Conservation (phyloP, 106 monocot genomes). For the Dendrobium nobile region DNA sequence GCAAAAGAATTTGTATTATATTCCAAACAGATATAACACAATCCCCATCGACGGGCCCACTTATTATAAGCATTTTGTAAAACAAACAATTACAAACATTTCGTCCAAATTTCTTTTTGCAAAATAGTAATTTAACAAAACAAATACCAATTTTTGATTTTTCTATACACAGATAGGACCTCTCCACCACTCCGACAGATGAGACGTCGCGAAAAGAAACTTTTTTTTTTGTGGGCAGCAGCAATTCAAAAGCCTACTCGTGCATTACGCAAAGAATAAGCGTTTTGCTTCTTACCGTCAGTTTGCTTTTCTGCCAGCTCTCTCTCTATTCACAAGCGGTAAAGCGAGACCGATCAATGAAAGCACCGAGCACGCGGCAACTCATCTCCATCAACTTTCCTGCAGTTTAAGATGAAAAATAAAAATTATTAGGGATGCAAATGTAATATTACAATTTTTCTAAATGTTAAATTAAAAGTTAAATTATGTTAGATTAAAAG, state of each 20-base stretch:
- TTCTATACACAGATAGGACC: not conserved
- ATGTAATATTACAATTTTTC: too few relatives aligned
- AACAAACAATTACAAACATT: not conserved
- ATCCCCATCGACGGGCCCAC: not conserved
- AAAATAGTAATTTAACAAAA: not conserved
- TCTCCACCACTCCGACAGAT: too few relatives aligned
- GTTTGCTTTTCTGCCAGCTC: not conserved
- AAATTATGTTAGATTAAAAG: too few relatives aligned
- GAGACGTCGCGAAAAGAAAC: not conserved
- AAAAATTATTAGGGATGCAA: too few relatives aligned
- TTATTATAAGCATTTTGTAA: not conserved
- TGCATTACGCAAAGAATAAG: not conserved
- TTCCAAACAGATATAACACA: too few relatives aligned
- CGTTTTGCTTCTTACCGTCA: not conserved
- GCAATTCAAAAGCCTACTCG: not conserved
- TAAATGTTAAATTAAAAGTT: too few relatives aligned
- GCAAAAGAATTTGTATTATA: too few relatives aligned
- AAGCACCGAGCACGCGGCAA: too few relatives aligned
- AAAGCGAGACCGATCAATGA: conserved; percentile 5
- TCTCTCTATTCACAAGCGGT: conserved; percentile 35
- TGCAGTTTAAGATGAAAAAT: too few relatives aligned
- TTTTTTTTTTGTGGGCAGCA: not conserved
- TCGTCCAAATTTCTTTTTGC: not conserved
- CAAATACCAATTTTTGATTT: not conserved
- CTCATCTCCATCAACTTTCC: too few relatives aligned